These are phyloP conservation scores for Fraxinus floribunda DNA, from an alignment of 305 asterid genomes.

Conservation along the genomic window DNA sequence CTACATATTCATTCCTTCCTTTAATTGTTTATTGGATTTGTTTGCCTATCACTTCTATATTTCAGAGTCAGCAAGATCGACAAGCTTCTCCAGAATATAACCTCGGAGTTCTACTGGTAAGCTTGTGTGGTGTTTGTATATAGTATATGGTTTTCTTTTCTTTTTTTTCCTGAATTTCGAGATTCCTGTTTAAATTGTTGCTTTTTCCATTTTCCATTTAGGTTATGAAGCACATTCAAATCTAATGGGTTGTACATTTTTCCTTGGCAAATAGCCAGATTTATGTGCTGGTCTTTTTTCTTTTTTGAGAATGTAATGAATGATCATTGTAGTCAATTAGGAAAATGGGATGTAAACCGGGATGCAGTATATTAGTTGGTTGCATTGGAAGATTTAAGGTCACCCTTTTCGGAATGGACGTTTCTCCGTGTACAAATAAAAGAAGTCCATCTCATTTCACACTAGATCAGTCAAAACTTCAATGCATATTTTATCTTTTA, in stretches of 20 bases:
- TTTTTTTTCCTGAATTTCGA: neutral
- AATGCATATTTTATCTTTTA: neutral
- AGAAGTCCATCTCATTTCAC: neutral
- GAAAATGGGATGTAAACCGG: neutral
- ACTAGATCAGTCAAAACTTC: neutral
- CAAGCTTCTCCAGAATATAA: slow-evolving; percentile 73
- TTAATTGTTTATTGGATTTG: neutral
- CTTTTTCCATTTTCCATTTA: neutral
- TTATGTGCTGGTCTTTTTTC: neutral
- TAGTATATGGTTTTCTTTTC: neutral
- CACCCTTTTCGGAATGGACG: neutral
- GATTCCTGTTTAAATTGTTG: neutral
- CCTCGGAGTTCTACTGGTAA: slow-evolving; percentile 87
- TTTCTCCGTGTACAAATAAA: neutral
- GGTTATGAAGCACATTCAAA: neutral
- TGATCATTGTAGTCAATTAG: neutral
- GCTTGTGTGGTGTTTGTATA: slow-evolving; percentile 3
- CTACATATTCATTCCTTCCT: neutral
- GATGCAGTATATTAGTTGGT: neutral
- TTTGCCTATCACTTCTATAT: slow-evolving; percentile 15
- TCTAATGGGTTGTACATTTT: neutral
- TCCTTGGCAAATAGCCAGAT: neutral
- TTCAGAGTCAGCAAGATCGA: slow-evolving; percentile 48
- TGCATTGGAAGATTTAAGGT: neutral
- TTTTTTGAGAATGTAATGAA: neutral